These are phyloP conservation scores for Uronychia setigera DNA, from an alignment of 73 alveolate genomes.

Conservation along the genomic window DNA sequence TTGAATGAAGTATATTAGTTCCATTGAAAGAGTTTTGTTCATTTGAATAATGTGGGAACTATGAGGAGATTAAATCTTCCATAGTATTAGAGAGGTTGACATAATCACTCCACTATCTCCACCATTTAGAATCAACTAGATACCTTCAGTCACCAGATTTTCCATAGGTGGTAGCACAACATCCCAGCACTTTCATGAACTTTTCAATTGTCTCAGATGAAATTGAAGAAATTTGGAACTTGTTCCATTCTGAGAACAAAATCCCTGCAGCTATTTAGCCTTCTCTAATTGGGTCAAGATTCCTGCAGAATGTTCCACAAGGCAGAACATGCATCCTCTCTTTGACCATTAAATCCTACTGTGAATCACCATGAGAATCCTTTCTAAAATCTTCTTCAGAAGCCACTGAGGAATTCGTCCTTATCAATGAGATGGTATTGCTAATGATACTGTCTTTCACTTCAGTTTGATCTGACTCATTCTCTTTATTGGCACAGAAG, in stretches of 20 bases:
- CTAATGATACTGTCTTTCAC: not conserved
- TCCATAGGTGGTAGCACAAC: constrained; percentile 16
- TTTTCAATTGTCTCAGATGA: too few species aligned
- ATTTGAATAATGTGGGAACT: too few species aligned
- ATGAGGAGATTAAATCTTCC: too few species aligned
- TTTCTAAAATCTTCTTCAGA: not conserved
- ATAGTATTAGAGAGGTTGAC: constrained; percentile 8
- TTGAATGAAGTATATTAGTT: too few species aligned
- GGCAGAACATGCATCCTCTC: not conserved
- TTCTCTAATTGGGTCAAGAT: not conserved
- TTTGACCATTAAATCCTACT: not conserved
- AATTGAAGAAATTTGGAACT: too few species aligned
- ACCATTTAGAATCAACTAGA: constrained; percentile 30
- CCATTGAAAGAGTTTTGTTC: too few species aligned
- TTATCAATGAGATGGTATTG: not conserved
- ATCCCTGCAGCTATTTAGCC: not conserved
- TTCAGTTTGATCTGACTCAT: too few species aligned
- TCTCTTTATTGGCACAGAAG: not conserved
- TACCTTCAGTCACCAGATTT: constrained; percentile 22
- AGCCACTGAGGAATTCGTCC: not conserved
- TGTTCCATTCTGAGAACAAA: not conserved
- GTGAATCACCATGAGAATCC: too few species aligned
- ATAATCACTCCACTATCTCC: constrained; percentile 54
- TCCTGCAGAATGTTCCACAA: not conserved
- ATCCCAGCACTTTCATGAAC: too few species aligned